Evolutionary conservation across 768 basidiomycete genomes (phyloP), one percentile per base, ranked within the genome.

Genomic region (Tylopilus sp.): DNA sequence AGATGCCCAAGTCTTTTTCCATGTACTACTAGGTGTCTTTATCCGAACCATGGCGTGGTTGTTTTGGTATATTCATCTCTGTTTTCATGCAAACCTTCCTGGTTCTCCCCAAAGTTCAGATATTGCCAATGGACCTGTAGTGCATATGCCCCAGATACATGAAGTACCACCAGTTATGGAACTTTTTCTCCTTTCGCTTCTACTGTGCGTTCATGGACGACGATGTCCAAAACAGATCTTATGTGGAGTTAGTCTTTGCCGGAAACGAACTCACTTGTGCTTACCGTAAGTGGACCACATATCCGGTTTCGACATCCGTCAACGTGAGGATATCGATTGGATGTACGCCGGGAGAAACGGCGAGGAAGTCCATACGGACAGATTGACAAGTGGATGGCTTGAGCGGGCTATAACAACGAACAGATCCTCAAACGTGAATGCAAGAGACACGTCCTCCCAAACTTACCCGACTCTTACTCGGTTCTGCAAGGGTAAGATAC

Each of bases 301-400:
- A 84, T 1, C 84, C 85, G 7, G 84, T 82, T 61, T 89, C 89
- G 5, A 87, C 72, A 58, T 93, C 92, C 1, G 84, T 86, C 47
- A 94, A 71, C 1, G 83, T 84, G 47, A 93, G 71, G 6, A 79
- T 76, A 55, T 88, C 84, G 46, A 94, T 78, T 3, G 84, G 76
- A 63, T 93, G 90, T 3, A 92, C 83, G 4, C 92, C 92, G 19
- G 89, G 85, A 9, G 81, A 78, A 44, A 94, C 72, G 3, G 92
- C 90, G 42, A 94, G 71, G 61, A 93, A 92, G 54, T 86, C 80
- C 86, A 94, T 91, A 36, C 89, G 76, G 24, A 93, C 88, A 19
- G 88, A 89, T 66, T 93, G 91, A 64, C 90, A 91, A 1, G 89
- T 85, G 12, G 83, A 82, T 4, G 91, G 87, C n/a, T 81, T 76